Evolutionary conservation across 202 grass and related monocot species (phyloP).

Genomic region (Carex arenaria): DNA sequence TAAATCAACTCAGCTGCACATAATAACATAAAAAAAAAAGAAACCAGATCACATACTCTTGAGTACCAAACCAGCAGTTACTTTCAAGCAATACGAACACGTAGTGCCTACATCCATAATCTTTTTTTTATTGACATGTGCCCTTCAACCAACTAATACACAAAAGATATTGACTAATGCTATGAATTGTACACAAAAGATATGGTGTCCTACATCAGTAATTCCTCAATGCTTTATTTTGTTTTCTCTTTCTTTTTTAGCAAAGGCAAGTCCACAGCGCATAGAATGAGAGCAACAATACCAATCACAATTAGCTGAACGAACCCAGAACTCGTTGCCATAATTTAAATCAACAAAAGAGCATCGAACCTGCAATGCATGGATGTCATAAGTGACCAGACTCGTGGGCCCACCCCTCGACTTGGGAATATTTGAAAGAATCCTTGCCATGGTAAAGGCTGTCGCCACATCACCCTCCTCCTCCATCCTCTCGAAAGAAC

Average conservation of each 20-base stretch:
- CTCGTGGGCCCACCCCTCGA: constrained; percentile 82
- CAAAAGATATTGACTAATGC: background rate
- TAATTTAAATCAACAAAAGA: background rate
- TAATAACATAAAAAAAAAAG: background rate
- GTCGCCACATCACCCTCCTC: constrained; percentile 97
- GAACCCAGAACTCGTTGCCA: background rate
- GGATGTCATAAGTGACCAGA: constrained; percentile 94
- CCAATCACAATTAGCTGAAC: background rate
- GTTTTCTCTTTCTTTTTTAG: background rate
- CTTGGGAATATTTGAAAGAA: constrained; percentile 87
- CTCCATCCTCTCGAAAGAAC: constrained; percentile 86
- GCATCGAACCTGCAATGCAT: constrained; percentile 57
- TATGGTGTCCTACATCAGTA: background rate
- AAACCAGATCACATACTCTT: background rate
- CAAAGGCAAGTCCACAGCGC: background rate
- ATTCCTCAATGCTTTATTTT: background rate
- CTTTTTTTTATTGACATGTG: background rate
- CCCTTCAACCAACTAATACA: background rate
- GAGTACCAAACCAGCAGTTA: background rate
- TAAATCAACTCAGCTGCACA: background rate
- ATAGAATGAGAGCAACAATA: background rate
- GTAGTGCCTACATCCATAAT: background rate
- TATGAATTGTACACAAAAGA: background rate
- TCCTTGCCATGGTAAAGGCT: constrained; percentile 80
- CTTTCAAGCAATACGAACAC: background rate